Conservation (phyloP, 2,329 filamentous ascomycete species). For the Colletotrichum chlorophyti region DNA sequence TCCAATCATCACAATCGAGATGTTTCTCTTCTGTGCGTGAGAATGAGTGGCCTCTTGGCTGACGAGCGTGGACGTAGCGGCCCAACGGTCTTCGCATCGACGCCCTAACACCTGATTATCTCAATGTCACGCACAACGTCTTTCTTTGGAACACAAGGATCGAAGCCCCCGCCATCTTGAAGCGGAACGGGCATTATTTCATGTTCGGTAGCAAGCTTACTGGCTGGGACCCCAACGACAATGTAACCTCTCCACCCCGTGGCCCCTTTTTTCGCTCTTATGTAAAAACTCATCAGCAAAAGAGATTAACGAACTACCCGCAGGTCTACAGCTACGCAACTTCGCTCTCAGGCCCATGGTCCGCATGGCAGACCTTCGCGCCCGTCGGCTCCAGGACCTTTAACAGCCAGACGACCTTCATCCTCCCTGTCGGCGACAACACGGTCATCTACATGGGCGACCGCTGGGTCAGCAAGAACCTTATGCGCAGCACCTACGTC, state of each 20-base stretch:
- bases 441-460: conserved; percentile 71
- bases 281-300: background rate
- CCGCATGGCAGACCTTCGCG: conserved; percentile 64
- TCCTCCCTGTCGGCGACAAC: conserved; percentile 53
- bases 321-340: conserved; percentile 63
- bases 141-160: conserved; percentile 61
- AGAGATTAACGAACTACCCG: background rate
- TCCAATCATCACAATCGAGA: background rate
- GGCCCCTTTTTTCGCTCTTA: no score
- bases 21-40: background rate
- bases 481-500: conserved; percentile 67
- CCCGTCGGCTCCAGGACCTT: conserved; percentile 63
- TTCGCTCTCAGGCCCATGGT: conserved; percentile 66
- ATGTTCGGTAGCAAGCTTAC: conserved; percentile 68
- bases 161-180: conserved; percentile 69
- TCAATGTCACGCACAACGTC: conserved; percentile 54
- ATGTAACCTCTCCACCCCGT: conserved; percentile 42
- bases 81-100: conserved; percentile 52
- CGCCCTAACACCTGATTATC: conserved; percentile 62
- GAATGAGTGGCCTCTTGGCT: background rate
- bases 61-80: background rate
- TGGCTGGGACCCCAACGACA: conserved; percentile 69
- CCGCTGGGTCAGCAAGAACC: conserved; percentile 66
- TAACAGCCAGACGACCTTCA: conserved; percentile 65
- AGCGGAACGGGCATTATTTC: conserved; percentile 66